Base-by-base conservation (phyloP, 139 green algal species). In the Yamagishiella unicocca region DNA sequence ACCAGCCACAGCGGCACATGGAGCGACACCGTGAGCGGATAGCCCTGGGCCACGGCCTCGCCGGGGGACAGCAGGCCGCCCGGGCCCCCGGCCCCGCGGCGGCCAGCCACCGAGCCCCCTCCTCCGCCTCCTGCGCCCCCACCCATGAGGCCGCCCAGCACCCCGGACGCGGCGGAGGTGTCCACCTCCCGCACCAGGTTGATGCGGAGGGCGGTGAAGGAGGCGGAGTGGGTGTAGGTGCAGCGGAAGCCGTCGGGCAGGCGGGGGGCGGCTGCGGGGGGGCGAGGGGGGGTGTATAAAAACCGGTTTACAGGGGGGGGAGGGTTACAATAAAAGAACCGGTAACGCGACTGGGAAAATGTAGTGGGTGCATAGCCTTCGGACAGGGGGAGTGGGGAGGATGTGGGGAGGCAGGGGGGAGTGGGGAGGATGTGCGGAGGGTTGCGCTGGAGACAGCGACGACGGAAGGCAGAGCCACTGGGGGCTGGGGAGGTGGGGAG, bases 1-100 rank as follows among this genome's bases (percentile, higher is more conserved):
- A 96, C 88, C 55, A 98, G 54, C 93, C 93, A 96, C n/a, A 96
- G 90, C 9, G 95, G 95, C 25, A 95, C 92, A 42, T 89, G 92
- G 72, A 97, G 86, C 1, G 85, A 75, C 76, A 96, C 93, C 29
- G 87, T 29, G 27, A 97, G 77, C 1, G 95, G 92, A 25, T 91
- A 83, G 3, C 95, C 95, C 25, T 74, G 54, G 4, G 94, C 95
- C 42, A 94, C 91, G 0, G 91, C 92, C 79, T 85, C 64, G 29
- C 76, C 77, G 7, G 43, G 62, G 33, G 62, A 67, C 17, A 74
- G 10, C 1, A 38, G 1, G 2, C 73, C 75, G 75, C 50, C 43
- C 12, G 72, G 24, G 46, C 68, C 46, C n/a, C 76, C 76, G 53
- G 21, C 27, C 84, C 84, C 8, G 92, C 91, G n/a, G 92, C 85